These are phyloP conservation scores for Neurospora sp. DNA, from an alignment of 495 filamentous ascomycete species.

Conservation along the genomic window DNA sequence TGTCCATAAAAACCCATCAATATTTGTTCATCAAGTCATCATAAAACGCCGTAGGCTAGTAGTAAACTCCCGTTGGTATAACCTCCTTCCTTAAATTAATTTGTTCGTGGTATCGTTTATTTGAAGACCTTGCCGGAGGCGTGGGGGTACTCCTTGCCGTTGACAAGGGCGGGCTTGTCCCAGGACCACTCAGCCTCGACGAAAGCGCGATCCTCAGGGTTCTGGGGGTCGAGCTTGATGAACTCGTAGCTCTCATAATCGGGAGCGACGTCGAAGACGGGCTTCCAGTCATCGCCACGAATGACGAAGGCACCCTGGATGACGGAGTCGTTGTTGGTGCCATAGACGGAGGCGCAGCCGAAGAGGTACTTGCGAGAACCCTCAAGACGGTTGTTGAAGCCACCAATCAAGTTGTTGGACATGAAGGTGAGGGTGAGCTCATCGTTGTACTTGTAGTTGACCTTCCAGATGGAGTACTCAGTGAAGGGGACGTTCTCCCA, in stretches of 20 bases:
- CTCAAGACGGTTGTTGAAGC: constrained; percentile 96
- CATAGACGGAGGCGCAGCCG: constrained; percentile 83
- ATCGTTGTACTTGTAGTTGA: constrained; percentile 96
- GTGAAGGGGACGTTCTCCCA: constrained; percentile 88
- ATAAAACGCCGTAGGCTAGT: constrained; percentile 19
- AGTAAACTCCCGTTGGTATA: constrained; percentile 13
- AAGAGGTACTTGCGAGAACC: constrained; percentile 98
- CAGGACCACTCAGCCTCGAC: constrained; percentile 79
- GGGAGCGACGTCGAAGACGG: constrained; percentile 92
- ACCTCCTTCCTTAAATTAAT: constrained; percentile 5
- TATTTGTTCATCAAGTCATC: constrained; percentile 26
- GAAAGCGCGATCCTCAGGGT: constrained; percentile 70
- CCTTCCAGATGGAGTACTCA: constrained; percentile 89
- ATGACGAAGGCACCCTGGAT: constrained; percentile 87
- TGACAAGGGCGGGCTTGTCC: constrained; percentile 67
- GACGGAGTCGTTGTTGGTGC: constrained; percentile 74
- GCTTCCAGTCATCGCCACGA: constrained; percentile 76
- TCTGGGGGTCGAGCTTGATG: constrained; percentile 83
- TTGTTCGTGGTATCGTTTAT: constrained; percentile 43
- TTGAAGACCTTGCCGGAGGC: constrained; percentile 94
- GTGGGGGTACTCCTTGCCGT: constrained; percentile 69
- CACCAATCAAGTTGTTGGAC: constrained; percentile 93
- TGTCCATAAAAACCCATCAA: constrained; percentile 14
- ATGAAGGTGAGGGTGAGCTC: constrained; percentile 97
- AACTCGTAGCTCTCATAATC: constrained; percentile 96